Conservation (phyloP, 179 eudicot genomes). For the Camellia oleifera region DNA sequence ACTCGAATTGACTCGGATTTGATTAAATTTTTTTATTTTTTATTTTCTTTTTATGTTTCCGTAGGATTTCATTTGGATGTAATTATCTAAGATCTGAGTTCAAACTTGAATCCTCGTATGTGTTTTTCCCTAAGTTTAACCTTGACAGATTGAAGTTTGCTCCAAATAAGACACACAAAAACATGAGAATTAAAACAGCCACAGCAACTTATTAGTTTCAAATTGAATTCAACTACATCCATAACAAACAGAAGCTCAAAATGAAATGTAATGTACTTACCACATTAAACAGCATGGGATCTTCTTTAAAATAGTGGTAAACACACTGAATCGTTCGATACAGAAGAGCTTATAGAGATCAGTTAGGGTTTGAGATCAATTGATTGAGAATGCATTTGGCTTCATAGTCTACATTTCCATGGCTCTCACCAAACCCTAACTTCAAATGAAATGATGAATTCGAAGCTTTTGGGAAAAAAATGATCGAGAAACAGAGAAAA, state of each 20-base stretch:
- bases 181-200: background rate
- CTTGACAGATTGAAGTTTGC: background rate
- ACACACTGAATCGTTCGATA: no score
- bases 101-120: background rate
- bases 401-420: no score
- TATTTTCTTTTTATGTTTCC: no score
- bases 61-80: background rate
- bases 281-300: constrained; percentile 73
- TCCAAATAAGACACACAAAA: background rate
- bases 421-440: no score
- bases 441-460: no score
- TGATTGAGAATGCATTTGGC: no score
- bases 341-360: no score
- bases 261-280: constrained; percentile 33
- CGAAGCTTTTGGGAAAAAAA: no score
- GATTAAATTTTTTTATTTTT: no score
- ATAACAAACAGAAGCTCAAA: background rate
- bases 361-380: no score
- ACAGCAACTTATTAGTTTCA: background rate
- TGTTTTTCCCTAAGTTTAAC: background rate
- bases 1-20: background rate
- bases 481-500: no score
- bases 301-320: constrained; percentile 79
- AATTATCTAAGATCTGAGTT: no score
- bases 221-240: background rate